phyloP scores from a whole-genome alignment of 1,139 yeast species.

The Kodamaea derodonti region DNA sequence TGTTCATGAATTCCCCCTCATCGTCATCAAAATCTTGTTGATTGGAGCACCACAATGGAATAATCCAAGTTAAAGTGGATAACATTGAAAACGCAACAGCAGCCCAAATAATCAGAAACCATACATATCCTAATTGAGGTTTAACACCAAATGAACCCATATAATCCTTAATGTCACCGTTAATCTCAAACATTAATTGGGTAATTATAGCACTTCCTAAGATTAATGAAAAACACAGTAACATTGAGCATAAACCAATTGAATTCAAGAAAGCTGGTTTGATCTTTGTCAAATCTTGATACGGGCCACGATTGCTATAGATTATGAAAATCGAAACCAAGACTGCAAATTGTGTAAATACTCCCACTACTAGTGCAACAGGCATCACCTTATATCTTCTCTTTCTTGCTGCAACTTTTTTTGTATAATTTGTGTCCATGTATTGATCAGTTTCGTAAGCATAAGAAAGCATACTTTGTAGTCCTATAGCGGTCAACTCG shows the following conservation, averaged over 20 bases:
- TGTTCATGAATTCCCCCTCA: slow-evolving; percentile 11
- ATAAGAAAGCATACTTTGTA: slow-evolving; percentile 45
- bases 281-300: slow-evolving; percentile 25
- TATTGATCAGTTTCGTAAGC: slow-evolving; percentile 27
- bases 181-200: slow-evolving; percentile 20
- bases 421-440: slow-evolving; percentile 19
- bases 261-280: slow-evolving; percentile 30
- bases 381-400: slow-evolving; percentile 19
- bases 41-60: slow-evolving; percentile 45
- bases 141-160: slow-evolving; percentile 45
- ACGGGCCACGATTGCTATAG: slow-evolving; percentile 31
- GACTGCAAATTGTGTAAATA: slow-evolving; percentile 23
- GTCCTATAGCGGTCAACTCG: slow-evolving; percentile 36
- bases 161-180: slow-evolving; percentile 24
- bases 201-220: slow-evolving; percentile 28
- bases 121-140: slow-evolving; percentile 35
- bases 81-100: slow-evolving; percentile 19
- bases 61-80: slow-evolving; percentile 33
- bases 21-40: slow-evolving; percentile 22
- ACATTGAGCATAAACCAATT: slow-evolving; percentile 30
- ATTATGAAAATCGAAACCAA: slow-evolving; percentile 28
- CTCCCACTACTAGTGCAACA: slow-evolving; percentile 22
- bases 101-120: slow-evolving; percentile 43
- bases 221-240: slow-evolving; percentile 27
- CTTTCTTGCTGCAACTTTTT: slow-evolving; percentile 16